A percentile compares a stretch with the other conserved stretches of the same genome.
phyloP scores from a whole-genome alignment of 169 alveolate genomes.

The Besnoitia besnoiti region DNA sequence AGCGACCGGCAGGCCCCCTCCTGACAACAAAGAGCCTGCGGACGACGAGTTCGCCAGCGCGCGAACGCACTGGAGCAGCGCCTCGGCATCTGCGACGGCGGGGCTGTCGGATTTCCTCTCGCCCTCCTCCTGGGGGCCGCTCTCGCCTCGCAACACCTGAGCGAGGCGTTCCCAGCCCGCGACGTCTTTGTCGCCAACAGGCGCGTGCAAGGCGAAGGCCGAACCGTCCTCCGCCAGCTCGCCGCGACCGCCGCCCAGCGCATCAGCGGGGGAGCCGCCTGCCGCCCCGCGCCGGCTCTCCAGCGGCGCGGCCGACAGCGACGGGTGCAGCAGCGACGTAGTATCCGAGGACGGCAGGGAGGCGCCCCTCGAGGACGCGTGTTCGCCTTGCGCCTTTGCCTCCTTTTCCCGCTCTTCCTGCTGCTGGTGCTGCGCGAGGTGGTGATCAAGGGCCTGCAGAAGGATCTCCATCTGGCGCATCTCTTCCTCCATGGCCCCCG shows the following conservation, averaged over 20 bases:
- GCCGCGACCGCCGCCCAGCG: not conserved
- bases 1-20: not conserved
- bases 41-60: not conserved
- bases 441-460: not conserved
- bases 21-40: not conserved
- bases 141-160: not conserved
- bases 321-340: not conserved
- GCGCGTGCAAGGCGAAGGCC: no score
- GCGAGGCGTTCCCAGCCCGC: not conserved
- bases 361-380: not conserved
- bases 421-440: not conserved
- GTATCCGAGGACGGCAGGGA: no score
- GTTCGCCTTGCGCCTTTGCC: not conserved
- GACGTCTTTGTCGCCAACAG: no score
- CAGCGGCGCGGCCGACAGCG: not conserved
- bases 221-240: not conserved
- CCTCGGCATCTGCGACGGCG: not conserved
- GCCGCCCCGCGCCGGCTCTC: not conserved
- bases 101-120: no score
- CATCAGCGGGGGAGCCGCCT: not conserved
- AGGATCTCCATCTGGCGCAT: not conserved
- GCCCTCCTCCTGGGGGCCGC: no score
- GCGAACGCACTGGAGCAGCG: not conserved
- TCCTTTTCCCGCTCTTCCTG: not conserved
- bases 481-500: constrained; percentile 33